Percentiles rank a stretch among this genome's conserved stretches.
Evolutionary conservation across 106 monocot species (phyloP).

Genomic region (Triglochin maritima): DNA sequence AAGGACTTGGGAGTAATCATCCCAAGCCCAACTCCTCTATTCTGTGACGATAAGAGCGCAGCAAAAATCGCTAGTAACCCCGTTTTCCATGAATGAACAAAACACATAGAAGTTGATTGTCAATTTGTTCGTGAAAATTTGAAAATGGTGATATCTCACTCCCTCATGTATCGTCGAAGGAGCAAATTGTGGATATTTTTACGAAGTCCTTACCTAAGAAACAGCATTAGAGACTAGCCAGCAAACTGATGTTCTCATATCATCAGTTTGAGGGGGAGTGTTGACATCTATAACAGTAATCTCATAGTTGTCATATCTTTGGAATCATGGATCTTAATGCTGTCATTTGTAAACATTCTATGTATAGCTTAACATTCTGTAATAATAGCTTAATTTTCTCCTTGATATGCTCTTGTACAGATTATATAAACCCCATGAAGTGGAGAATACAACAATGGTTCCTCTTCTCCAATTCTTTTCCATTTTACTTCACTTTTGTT

Average conservation of each 20-base stretch:
- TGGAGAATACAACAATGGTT: too few species aligned
- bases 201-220: background rate
- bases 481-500: too few species aligned
- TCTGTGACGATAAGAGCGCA: conserved; percentile 9
- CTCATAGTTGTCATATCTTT: too few species aligned
- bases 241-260: conserved; percentile 5
- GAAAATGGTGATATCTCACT: too few species aligned
- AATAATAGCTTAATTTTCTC: too few species aligned
- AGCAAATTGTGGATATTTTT: background rate
- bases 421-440: too few species aligned
- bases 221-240: background rate
- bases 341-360: too few species aligned
- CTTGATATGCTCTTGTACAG: too few species aligned
- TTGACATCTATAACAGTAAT: too few species aligned
- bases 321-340: too few species aligned
- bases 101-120: conserved; percentile 8
- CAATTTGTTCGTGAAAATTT: conserved; percentile 7
- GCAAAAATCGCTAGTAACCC: conserved; percentile 4
- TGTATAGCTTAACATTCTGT: too few species aligned
- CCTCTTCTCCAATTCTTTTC: too few species aligned
- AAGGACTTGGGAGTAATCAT: background rate
- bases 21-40: background rate
- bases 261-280: conserved; percentile 11
- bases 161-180: background rate
- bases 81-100: background rate